phyloP scores from a whole-genome alignment of 2,329 filamentous ascomycete genomes.

The Clonostachys byssicola region DNA sequence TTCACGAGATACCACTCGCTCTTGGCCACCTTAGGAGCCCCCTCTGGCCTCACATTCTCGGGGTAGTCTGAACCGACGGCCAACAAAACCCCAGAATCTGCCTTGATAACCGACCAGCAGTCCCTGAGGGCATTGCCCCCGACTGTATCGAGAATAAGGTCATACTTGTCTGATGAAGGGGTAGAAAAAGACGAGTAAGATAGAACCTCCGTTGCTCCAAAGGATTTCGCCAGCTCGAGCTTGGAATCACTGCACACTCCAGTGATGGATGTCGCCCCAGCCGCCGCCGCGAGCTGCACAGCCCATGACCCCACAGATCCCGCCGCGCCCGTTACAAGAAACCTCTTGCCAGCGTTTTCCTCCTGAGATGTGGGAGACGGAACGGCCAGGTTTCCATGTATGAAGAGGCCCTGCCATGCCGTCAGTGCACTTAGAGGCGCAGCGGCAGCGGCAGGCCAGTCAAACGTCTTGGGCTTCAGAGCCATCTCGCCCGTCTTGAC shows the following conservation, averaged over 20 bases:
- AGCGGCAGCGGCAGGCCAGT: slow-evolving; percentile 26
- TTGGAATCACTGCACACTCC: background rate
- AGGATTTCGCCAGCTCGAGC: background rate
- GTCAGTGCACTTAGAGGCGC: slow-evolving; percentile 33
- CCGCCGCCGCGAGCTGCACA: background rate
- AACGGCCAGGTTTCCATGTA: slow-evolving; percentile 16
- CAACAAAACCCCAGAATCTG: slow-evolving; percentile 22
- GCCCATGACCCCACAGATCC: background rate
- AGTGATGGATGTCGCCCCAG: background rate
- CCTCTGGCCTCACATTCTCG: slow-evolving; percentile 18
- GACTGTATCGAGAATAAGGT: slow-evolving; percentile 28
- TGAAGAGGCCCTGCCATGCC: slow-evolving; percentile 32
- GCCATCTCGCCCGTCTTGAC: slow-evolving; percentile 22
- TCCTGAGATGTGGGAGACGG: background rate
- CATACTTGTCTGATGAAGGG: slow-evolving; percentile 12
- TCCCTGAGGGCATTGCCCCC: slow-evolving; percentile 24
- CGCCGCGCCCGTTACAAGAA: background rate
- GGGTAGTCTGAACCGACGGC: slow-evolving; percentile 20
- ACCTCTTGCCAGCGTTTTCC: background rate
- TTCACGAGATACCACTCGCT: slow-evolving; percentile 30
- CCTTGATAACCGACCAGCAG: slow-evolving; percentile 25
- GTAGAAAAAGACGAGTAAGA: background rate
- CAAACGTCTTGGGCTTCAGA: slow-evolving; percentile 19
- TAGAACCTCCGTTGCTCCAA: background rate
- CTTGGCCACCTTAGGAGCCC: slow-evolving; percentile 18